These are phyloP conservation scores for Pseudogymnoascus sp. DNA, from an alignment of 2,329 filamentous ascomycete species.

Conservation along the genomic window DNA sequence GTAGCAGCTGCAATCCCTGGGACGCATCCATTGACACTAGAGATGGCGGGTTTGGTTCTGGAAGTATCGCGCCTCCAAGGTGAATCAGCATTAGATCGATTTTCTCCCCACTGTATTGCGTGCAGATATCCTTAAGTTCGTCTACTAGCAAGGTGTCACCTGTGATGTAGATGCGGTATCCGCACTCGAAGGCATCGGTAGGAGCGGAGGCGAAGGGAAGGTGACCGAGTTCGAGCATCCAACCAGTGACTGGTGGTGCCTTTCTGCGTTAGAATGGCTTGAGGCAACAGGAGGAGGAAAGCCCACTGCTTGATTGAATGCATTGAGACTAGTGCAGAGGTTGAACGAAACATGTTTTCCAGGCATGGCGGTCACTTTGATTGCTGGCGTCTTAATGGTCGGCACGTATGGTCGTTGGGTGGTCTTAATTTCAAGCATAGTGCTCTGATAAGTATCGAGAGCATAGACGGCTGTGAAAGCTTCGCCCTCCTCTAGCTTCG, in stretches of 20 bases:
- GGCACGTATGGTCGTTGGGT: neutral
- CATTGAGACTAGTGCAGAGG: constrained; percentile 36
- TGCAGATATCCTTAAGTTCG: constrained; percentile 54
- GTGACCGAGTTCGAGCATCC: constrained; percentile 57
- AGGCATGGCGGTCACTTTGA: constrained; percentile 57
- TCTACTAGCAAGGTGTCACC: constrained; percentile 58
- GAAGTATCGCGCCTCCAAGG: constrained; percentile 59
- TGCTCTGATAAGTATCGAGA: constrained; percentile 48
- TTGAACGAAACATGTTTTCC: constrained; percentile 53
- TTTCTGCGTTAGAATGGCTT: neutral
- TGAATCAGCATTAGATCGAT: constrained; percentile 63
- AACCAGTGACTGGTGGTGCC: constrained; percentile 59
- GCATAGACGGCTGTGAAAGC: constrained; percentile 48
- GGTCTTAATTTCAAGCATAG: constrained; percentile 38
- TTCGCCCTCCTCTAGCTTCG: constrained; percentile 34
- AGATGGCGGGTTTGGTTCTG: constrained; percentile 49
- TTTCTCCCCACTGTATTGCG: constrained; percentile 43
- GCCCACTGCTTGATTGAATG: constrained; percentile 28
- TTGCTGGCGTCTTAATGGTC: constrained; percentile 30
- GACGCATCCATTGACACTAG: constrained; percentile 61
- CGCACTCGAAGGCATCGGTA: constrained; percentile 32
- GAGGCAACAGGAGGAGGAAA: no score
- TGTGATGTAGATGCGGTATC: constrained; percentile 59
- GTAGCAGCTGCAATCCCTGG: constrained; percentile 54
- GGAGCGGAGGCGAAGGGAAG: constrained; percentile 17